Evolutionary conservation across 1,284 basidiomycete species (phyloP), one percentile per base, ranked within the genome.

Genomic region (Trichosporon faecale): DNA sequence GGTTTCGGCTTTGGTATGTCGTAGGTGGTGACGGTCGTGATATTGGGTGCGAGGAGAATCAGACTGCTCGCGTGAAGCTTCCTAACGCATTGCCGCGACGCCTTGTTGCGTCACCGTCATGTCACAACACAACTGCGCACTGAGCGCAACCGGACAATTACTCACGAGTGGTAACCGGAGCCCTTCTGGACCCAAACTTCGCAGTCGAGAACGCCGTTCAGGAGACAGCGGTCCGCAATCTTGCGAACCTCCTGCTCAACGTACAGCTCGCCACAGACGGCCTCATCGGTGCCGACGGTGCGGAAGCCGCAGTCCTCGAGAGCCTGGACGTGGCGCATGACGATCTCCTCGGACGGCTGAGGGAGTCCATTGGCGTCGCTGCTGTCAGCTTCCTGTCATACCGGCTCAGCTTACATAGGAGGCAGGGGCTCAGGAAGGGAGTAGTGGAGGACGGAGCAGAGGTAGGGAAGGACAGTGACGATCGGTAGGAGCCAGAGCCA

Each of bases 211-310:
- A 90, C 85, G 40, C 84, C 85, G 86, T 84, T 72, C 31, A 83
- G 82, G 40, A 91, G 87, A 77, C 93, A 95, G 69, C 89, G 81
- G 25, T 82, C 80, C 75, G 88, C 85, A 27, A 94, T 81, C 55
- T 85, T 85, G 69, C 89, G 84, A 2, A 91, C 90, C 76, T 91
- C 87, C 60, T 86, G 82, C 23, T 91, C 79, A 85, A 97, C 90
- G 89, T 94, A 98, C 49, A 87, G 84, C 76, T 98, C 95, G 5
- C 91, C 94, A 31, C 89, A 83, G 0, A 92, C 89, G 83, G 98
- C 94, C 80, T 98, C 92, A 52, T 87, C 86, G 0, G 95, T 96
- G 0, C 96, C 96, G 18, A 97, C 93, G 0, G 93, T 96, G 55
- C 96, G 88, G 84, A 91, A 98, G 3, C 95, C 95, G 70, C 96